These are phyloP conservation scores for Calonectria pauciramosa DNA, from an alignment of 2,329 filamentous ascomycete species.

Conservation along the genomic window DNA sequence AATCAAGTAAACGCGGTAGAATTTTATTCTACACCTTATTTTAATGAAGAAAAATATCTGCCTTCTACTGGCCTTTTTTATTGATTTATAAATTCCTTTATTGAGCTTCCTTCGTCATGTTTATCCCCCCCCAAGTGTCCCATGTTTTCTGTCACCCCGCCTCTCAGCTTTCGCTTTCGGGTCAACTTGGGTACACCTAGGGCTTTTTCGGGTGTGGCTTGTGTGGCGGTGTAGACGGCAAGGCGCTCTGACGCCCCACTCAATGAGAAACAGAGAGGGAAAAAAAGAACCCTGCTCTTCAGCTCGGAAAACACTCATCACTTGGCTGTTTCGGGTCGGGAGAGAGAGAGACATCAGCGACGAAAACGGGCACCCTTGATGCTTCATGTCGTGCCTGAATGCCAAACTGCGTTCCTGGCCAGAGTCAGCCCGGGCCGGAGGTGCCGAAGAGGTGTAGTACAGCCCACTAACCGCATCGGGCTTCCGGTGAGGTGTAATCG, in stretches of 20 bases:
- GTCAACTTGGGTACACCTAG: background rate
- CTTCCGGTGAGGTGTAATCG: conserved; percentile 26
- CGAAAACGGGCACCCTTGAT: conserved; percentile 8
- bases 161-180: conserved; percentile 8
- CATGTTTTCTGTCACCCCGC: background rate
- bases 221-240: conserved; percentile 14
- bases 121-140: background rate
- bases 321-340: conserved; percentile 10
- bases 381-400: background rate
- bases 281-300: background rate
- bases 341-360: background rate
- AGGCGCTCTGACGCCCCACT: background rate
- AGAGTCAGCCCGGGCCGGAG: conserved; percentile 24
- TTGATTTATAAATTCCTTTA: background rate
- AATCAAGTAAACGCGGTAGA: background rate
- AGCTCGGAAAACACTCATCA: background rate
- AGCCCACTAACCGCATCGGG: conserved; percentile 24
- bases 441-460: conserved; percentile 32
- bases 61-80: background rate
- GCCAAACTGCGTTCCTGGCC: conserved; percentile 15
- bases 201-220: conserved; percentile 18
- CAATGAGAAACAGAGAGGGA: background rate
- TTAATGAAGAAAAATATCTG: background rate
- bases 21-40: background rate
- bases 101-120: background rate